phyloP scores from a whole-genome alignment of 2,329 filamentous ascomycete species.

The Diatrype stigma region DNA sequence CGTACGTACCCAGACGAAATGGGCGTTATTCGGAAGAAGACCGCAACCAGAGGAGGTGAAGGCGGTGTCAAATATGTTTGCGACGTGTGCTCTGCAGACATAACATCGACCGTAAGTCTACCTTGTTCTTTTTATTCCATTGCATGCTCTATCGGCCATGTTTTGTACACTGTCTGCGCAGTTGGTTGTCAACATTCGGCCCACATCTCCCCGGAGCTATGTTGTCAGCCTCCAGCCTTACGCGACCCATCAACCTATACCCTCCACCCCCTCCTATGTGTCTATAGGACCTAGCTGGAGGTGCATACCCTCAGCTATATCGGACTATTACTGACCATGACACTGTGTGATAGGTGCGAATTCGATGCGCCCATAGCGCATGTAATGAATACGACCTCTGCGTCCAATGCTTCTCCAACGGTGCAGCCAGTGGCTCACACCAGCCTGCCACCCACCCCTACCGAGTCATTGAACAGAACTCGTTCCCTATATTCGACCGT shows the following conservation, averaged over 20 bases:
- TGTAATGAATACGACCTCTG: conserved; percentile 97
- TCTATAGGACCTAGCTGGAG: not conserved
- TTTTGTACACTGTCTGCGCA: too few relatives aligned
- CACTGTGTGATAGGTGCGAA: conserved; percentile 66
- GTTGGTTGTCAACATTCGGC: not conserved
- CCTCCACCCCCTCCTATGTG: not conserved
- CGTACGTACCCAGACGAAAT: conserved; percentile 43
- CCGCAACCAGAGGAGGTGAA: conserved; percentile 76
- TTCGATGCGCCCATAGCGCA: conserved; percentile 76
- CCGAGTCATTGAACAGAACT: conserved; percentile 96
- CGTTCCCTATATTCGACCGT: conserved; percentile 89
- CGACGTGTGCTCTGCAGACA: conserved; percentile 93
- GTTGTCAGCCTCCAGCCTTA: conserved; percentile 1
- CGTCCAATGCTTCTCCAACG: conserved; percentile 87
- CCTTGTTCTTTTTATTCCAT: conserved; percentile 1
- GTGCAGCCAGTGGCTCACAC: conserved; percentile 76
- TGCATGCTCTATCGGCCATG: conserved; percentile 1
- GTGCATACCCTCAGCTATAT: too few relatives aligned
- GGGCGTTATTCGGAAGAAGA: conserved; percentile 97
- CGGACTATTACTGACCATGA: conserved; percentile 2
- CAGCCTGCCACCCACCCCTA: conserved; percentile 83
- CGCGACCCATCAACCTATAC: not conserved
- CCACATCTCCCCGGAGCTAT: not conserved
- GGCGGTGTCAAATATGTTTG: conserved; percentile 94
- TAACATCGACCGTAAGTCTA: conserved; percentile 82